Evolutionary conservation across 2,329 filamentous ascomycete species (phyloP), one percentile per base, ranked within the genome.

Genomic region (Aureobasidium namibiae): DNA sequence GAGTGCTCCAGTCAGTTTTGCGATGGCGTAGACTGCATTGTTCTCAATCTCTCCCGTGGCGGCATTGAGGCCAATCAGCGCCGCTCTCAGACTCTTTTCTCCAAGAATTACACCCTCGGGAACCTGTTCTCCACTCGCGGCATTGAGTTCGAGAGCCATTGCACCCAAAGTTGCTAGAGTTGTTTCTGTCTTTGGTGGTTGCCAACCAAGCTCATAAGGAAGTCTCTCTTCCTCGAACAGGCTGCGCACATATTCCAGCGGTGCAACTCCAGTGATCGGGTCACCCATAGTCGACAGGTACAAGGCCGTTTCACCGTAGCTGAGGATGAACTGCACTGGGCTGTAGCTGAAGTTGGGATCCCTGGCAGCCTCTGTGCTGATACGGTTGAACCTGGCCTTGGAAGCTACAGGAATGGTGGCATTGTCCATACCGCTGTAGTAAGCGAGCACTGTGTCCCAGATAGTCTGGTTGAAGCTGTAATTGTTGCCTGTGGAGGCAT

Each of bases 281-380:
- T 70, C 65, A 34, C 70, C 68, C 67, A 75, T 71, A 2, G 68
- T 65, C 33, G 68, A 67, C 31, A 74, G 61, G 53, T 71, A 74
- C n/a, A 74, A 60, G 0, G 70, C 69, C 2, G 70, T 73, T 65
- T 75, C 72, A 48, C 70, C 70, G 60, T 72, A 73, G n/a, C 65
- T 65, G 39, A 72, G 65, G 50, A 72, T 60, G 46, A 69, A 67
- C 45, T 72, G 67, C 14, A 67, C 63, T 9, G 66, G 63, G 13
- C 67, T 68, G 48, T 69, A 73, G 2, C 65, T 69, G 63, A 72
- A 72, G 21, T 66, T 66, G n/a, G 67, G 67, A 61, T 72, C 69
- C 45, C 62, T 64, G 29, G 41, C 60, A 42, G 60, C 53, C 45
- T 68, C 66, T 18, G 66, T 64, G 21, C 52, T 57, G 31, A 71